Base-by-base conservation (phyloP, 2,329 filamentous ascomycete species). In the Penicillium paneum region DNA sequence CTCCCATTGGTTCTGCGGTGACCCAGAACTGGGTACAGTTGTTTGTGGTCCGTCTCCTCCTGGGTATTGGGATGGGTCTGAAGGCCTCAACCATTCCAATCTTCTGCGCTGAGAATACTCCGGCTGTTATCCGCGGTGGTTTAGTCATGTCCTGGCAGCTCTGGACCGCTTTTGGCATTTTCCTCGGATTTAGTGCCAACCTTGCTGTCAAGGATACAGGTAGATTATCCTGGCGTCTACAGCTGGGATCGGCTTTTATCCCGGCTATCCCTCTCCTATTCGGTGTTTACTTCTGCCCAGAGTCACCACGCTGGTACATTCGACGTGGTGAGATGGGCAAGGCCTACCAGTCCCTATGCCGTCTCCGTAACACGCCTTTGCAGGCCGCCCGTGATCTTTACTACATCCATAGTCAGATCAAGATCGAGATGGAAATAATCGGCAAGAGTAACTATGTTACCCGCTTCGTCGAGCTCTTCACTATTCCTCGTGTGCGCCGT, bases 241-340 rank as follows among this genome's bases (percentile, higher is more conserved):
- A 86, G 64, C 71, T 88, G 7, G 84, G 79, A 10, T 86, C 84
- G 2, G 84, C 86, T 2, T 83, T 87, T 46, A 80, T 87, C 34
- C 85, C 86, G 1, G 83, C 85, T 0, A 70, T 89, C 1, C 84
- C 85, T 8, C 74, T 89, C 5, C 67, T 85, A 10, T 15, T 82
- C 8, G 76, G 80, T 41, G 74, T 87, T 26, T 88, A 76, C 59
- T 78, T 86, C 59, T 86, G 83, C 59, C 84, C 84, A 0, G 84
- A 87, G 64, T 86, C 83, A 2, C 84, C 85, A 3, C 79, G 84
- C 49, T 89, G 85, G 84, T 82, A 79, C 51, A 81, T 88, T 69
- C 86, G 89, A 70, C 87, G 89, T 68, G 78, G 81, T 50, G 78
- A 79, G 8, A 86, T 88, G 62, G 63, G 64, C 8, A 75, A 86